phyloP scores from a whole-genome alignment of 352 stramenopile genomes.

The Pythium rhizo-oryzae region DNA sequence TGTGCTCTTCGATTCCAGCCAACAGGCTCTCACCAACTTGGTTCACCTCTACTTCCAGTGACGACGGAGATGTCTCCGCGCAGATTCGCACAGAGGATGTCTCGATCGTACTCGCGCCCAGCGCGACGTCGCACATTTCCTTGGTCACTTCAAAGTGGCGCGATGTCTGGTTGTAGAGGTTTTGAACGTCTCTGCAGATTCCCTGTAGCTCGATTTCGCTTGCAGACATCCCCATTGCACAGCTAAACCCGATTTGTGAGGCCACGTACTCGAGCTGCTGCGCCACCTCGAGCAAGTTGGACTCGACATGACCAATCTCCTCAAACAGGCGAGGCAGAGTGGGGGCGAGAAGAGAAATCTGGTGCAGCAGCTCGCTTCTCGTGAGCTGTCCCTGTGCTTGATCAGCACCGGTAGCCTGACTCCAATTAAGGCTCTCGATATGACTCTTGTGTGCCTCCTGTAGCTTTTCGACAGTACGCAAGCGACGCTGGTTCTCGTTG shows the following conservation, averaged over 20 bases:
- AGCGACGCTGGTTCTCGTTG: background rate
- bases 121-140: conserved; percentile 16
- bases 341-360: conserved; percentile 5
- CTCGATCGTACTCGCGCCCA: conserved; percentile 21
- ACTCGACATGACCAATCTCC: conserved; percentile 15
- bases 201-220: conserved; percentile 17
- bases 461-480: background rate
- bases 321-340: conserved; percentile 17
- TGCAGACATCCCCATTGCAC: conserved; percentile 8
- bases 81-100: conserved; percentile 12
- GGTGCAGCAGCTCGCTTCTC: conserved; percentile 3
- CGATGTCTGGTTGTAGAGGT: conserved; percentile 17
- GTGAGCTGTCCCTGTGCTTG: background rate
- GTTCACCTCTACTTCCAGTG: conserved; percentile 14
- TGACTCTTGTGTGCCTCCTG: conserved; percentile 13
- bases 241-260: conserved; percentile 29
- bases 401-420: no score
- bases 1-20: background rate
- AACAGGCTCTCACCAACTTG: conserved; percentile 16
- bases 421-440: conserved; percentile 11
- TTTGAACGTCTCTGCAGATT: conserved; percentile 23
- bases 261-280: conserved; percentile 32
- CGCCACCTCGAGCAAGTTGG: conserved; percentile 22
- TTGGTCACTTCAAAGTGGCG: conserved; percentile 19
- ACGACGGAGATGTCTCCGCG: background rate